Evolutionary conservation across 331 rosid genomes (phyloP).

Genomic region (Prunus yedoensis): DNA sequence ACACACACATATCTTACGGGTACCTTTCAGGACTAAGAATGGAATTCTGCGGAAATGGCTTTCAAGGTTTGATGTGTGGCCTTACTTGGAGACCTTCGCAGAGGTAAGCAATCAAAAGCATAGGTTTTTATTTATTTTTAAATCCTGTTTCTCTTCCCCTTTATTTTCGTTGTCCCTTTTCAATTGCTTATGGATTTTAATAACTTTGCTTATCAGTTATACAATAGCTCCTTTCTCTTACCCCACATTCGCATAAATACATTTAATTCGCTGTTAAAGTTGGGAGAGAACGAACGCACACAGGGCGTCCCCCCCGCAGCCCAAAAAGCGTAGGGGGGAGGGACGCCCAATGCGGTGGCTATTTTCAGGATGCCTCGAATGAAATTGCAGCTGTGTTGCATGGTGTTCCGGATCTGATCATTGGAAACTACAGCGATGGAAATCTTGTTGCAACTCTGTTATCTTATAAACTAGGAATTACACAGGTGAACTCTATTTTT

Average conservation of each 20-base stretch:
- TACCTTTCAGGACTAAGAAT: conserved; percentile 31
- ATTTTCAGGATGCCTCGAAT: conserved; percentile 45
- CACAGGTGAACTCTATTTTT: conserved; percentile 34
- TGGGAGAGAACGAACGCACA: too few species aligned
- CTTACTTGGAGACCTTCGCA: conserved; percentile 45
- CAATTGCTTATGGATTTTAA: neutral
- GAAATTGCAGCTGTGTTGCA: conserved; percentile 63
- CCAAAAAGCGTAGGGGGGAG: too few species aligned
- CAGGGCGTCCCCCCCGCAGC: too few species aligned
- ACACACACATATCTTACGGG: conserved; percentile 22
- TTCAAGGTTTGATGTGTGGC: conserved; percentile 44
- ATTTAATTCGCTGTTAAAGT: too few species aligned
- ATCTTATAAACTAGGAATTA: conserved; percentile 60
- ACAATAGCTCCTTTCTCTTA: neutral
- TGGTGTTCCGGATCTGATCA: conserved; percentile 63
- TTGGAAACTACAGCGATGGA: conserved; percentile 68
- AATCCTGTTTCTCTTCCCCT: too few species aligned
- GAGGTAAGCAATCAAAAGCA: conserved; percentile 22
- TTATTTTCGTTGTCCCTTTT: too few species aligned
- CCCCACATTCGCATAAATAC: neutral
- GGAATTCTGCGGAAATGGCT: conserved; percentile 32
- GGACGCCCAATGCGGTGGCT: neutral
- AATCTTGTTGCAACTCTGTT: conserved; percentile 69
- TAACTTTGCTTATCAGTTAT: neutral
- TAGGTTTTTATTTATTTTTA: neutral